These are phyloP conservation scores for Tillandsia leiboldiana DNA, from an alignment of 176 grass and related monocot genomes.

Conservation along the genomic window DNA sequence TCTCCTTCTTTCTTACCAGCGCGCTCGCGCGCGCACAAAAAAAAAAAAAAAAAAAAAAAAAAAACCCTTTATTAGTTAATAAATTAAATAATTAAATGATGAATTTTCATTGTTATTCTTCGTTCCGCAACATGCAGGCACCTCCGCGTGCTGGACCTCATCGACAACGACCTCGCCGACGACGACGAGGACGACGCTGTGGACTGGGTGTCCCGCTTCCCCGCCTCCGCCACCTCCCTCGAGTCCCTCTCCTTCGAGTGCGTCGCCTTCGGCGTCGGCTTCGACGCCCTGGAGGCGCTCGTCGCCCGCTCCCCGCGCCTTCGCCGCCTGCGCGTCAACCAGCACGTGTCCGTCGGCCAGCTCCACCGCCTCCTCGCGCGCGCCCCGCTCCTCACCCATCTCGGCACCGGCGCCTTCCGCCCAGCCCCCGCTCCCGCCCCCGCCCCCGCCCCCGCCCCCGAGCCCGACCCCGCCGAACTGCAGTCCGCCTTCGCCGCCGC, in stretches of 20 bases:
- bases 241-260: conserved; percentile 78
- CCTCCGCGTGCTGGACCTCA: conserved; percentile 58
- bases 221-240: conserved; percentile 33
- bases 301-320: conserved; percentile 62
- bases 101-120: neutral
- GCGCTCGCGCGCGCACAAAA: no score
- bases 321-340: conserved; percentile 57
- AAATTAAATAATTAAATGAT: neutral
- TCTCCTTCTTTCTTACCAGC: no score
- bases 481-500: conserved; percentile 25
- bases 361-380: conserved; percentile 61
- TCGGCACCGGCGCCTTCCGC: conserved; percentile 71
- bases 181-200: conserved; percentile 28
- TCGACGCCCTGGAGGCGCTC: conserved; percentile 53
- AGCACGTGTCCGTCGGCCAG: conserved; percentile 53
- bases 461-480: conserved; percentile 35
- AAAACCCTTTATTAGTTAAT: neutral
- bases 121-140: conserved; percentile 15
- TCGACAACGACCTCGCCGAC: conserved; percentile 55
- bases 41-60: no score
- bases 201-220: conserved; percentile 77
- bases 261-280: conserved; percentile 28
- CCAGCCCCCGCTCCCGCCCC: conserved; percentile 10
- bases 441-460: conserved; percentile 16
- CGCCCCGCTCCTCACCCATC: conserved; percentile 49